Conservation (phyloP, 257 asterid genomes). For the Phtheirospermum japonicum region DNA sequence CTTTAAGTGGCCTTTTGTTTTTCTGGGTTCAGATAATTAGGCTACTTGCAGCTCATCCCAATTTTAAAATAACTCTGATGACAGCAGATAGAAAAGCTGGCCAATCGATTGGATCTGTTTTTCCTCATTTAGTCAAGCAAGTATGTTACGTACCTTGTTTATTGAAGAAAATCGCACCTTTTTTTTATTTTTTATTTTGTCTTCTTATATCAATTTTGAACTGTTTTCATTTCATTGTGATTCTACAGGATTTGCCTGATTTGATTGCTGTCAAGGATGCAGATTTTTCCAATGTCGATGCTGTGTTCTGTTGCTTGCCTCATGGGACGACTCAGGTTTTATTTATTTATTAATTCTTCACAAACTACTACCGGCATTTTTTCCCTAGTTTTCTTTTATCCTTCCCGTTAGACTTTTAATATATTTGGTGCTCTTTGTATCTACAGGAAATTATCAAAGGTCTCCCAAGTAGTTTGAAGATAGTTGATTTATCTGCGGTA, state of each 20-base stretch:
- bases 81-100: slow-evolving; percentile 97
- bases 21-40: slow-evolving; percentile 60
- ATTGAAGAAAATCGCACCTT: not conserved
- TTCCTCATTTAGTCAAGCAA: slow-evolving; percentile 77
- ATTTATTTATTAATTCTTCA: slow-evolving; percentile 10
- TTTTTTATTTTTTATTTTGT: not conserved
- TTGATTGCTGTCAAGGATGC: slow-evolving; percentile 90
- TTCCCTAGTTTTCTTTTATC: not conserved
- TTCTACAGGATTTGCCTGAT: slow-evolving; percentile 70
- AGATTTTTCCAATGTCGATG: slow-evolving; percentile 79
- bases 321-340: slow-evolving; percentile 96
- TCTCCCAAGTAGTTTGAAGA: slow-evolving; percentile 69
- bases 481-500: slow-evolving; percentile 98
- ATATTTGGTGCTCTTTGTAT: not conserved
- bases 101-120: slow-evolving; percentile 84
- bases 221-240: not conserved
- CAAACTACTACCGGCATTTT: not conserved
- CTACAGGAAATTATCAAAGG: slow-evolving; percentile 85
- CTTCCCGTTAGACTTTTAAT: not conserved
- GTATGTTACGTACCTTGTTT: slow-evolving; percentile 30
- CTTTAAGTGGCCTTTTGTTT: not conserved
- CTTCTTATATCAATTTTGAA: not conserved
- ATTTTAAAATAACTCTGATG: slow-evolving; percentile 68
- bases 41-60: slow-evolving; percentile 75
- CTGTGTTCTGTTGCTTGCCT: slow-evolving; percentile 93